Evolutionary conservation across 1,284 basidiomycete genomes (phyloP).

Genomic region (Microstroma glucosiphilum): DNA sequence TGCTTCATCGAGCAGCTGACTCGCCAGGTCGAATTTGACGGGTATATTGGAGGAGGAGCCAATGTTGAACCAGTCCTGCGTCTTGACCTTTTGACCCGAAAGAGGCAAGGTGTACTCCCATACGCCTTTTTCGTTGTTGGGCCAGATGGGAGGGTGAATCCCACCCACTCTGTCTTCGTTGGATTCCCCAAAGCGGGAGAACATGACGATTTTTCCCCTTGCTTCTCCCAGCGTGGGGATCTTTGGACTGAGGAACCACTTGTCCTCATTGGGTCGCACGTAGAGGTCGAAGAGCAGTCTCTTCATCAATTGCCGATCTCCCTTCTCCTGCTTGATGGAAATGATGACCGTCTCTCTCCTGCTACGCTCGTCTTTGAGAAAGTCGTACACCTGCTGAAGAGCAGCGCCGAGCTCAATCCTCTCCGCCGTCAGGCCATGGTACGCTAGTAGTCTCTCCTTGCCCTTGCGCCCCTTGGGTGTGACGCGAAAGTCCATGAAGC

Average conservation of each 20-base stretch:
- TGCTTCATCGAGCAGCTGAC: slow-evolving; percentile 10
- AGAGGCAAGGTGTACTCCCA: slow-evolving; percentile 10
- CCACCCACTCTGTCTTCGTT: slow-evolving; percentile 25
- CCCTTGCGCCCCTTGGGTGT: slow-evolving; percentile 20
- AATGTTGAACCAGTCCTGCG: slow-evolving; percentile 37
- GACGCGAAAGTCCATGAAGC: slow-evolving; percentile 35
- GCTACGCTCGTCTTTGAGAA: slow-evolving; percentile 15
- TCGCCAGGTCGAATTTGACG: slow-evolving; percentile 22
- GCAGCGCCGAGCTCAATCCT: slow-evolving; percentile 27
- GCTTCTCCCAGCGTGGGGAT: slow-evolving; percentile 25
- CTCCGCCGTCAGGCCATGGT: slow-evolving; percentile 32
- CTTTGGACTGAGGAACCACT: slow-evolving; percentile 23
- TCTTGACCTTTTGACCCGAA: slow-evolving; percentile 17
- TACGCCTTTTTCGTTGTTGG: slow-evolving; percentile 21
- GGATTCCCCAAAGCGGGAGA: slow-evolving; percentile 23
- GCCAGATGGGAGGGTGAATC: slow-evolving; percentile 38
- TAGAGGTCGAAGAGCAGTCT: slow-evolving; percentile 19
- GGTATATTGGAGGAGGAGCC: slow-evolving; percentile 18
- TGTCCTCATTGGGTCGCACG: slow-evolving; percentile 8
- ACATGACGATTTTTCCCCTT: slow-evolving; percentile 27
- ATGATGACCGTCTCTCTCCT: slow-evolving; percentile 27
- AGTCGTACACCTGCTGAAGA: slow-evolving; percentile 22
- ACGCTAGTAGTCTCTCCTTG: slow-evolving; percentile 23
- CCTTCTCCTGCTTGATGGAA: slow-evolving; percentile 31
- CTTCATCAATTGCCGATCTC: slow-evolving; percentile 17